A percentile compares a stretch with the other conserved stretches of the same genome.
Evolutionary conservation across 2,329 filamentous ascomycete species (phyloP).

Genomic region (Endothia cerciana): DNA sequence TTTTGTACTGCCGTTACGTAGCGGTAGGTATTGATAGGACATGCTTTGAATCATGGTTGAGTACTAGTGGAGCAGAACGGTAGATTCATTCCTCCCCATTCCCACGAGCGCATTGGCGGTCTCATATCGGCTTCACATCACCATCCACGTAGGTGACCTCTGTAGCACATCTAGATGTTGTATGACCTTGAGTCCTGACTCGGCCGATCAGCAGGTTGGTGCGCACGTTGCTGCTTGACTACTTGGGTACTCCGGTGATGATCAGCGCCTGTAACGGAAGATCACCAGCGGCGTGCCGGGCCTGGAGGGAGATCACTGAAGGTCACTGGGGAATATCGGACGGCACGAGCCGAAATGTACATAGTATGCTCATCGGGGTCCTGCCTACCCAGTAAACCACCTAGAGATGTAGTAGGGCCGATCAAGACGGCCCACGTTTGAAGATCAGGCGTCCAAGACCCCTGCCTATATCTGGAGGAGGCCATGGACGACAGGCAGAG

Average conservation of each 20-base stretch:
- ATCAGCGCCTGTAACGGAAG: not conserved
- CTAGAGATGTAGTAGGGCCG: not conserved
- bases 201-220: slow-evolving; percentile 2
- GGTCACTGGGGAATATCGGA: not conserved
- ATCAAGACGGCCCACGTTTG: not conserved
- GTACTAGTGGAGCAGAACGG: not conserved
- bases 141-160: not conserved
- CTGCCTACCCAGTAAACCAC: not conserved
- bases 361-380: not conserved
- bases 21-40: not conserved
- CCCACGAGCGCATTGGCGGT: not conserved
- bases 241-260: not conserved
- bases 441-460: slow-evolving; percentile 4
- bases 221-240: not conserved
- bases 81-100: not conserved
- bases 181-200: not conserved
- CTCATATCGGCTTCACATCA: not conserved
- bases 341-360: slow-evolving; percentile 3
- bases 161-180: not conserved
- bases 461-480: not conserved
- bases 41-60: not conserved
- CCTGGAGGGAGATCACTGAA: not conserved
- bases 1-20: not conserved
- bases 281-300: not conserved
- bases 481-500: not conserved